Evolutionary conservation across 2,329 filamentous ascomycete species (phyloP), one percentile per base, ranked within the genome.

Genomic region (Leptographium lundbergii): DNA sequence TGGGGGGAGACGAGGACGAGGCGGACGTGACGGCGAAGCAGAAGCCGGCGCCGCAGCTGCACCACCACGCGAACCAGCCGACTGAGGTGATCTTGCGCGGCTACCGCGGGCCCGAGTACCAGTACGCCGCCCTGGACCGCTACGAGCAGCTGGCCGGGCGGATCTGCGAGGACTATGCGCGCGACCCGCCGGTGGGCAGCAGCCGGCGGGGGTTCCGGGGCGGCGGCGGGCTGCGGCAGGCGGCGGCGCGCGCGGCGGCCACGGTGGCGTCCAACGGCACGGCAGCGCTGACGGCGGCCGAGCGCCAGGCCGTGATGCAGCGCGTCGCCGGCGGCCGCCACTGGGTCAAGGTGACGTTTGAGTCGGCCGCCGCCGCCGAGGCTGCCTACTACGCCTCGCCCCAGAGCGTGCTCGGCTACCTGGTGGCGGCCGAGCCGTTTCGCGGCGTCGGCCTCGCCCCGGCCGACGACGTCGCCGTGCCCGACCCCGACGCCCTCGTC

Each of bases 141-240:
- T 97, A 88, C 74, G 92, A 96, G 75, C 82, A 86, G 61, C 84
- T 95, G 50, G 92, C 89, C 7, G 91, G 91, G 29, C 75, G 83
- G 63, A 89, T 96, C 69, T 91, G 91, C 72, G 92, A 97, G 74
- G 91, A 96, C 73, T 97, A 97, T 72, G 84, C 91, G 10, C 85
- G 92, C 62, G 85, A 88, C 63, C 87, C 92, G n/a, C 88, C 89
- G 3, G 78, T 83, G 59, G 80, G 85, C 62, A 81, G 82, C 67
- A 22, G 54, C 25, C 39, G 54, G 14, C 27, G 39, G 0, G 36
- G 24, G 5, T 10, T 47, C 14, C 36, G 36, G 14, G 32, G 54
- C 78, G 80, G 60, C 80, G 87, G 60, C 92, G 53, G 91, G 64
- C 81, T 89, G 62, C 81, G 87, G 63, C 86, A 90, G 66, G 82